phyloP scores from a whole-genome alignment of 1,139 yeast genomes.

The Blastobotrys aristatus region DNA sequence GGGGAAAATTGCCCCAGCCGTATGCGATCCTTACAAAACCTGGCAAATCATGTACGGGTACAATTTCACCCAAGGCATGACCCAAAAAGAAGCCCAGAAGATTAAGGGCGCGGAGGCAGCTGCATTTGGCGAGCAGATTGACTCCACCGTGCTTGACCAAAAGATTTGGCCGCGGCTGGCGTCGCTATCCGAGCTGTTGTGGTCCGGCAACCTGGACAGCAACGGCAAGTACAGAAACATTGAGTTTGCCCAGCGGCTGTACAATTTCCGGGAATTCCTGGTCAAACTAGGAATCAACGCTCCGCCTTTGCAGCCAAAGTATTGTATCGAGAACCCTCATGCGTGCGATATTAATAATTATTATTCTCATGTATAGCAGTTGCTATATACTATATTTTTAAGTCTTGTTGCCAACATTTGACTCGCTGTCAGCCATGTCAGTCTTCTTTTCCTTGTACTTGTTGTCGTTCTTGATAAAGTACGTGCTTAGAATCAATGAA shows the following conservation, averaged over 20 bases:
- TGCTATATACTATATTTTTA: too few relatives aligned
- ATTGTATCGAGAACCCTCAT: conserved; percentile 41
- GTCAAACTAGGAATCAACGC: conserved; percentile 21
- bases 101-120: conserved; percentile 44
- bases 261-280: conserved; percentile 40
- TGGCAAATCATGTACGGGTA: conserved; percentile 44
- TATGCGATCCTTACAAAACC: conserved; percentile 47
- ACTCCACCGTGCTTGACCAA: conserved; percentile 36
- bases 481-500: conserved; percentile 7
- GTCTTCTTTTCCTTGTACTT: conserved; percentile 6
- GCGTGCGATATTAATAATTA: conserved; percentile 33
- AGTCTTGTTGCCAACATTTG: too few relatives aligned
- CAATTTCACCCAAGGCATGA: conserved; percentile 30
- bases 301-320: conserved; percentile 19
- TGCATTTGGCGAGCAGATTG: conserved; percentile 44
- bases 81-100: conserved; percentile 29
- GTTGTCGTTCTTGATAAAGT: conserved; percentile 9
- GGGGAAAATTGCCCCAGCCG: conserved; percentile 37
- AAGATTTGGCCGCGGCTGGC: conserved; percentile 46
- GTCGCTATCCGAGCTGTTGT: conserved; percentile 43
- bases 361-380: conserved; percentile 2
- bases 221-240: conserved; percentile 33
- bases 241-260: conserved; percentile 37
- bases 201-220: conserved; percentile 42
- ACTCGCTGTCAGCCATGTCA: too few relatives aligned